Percentiles rank a stretch among this genome's conserved stretches.
phyloP scores from a whole-genome alignment of 345 rosid genomes.

The Eucalyptus camaldulensis region DNA sequence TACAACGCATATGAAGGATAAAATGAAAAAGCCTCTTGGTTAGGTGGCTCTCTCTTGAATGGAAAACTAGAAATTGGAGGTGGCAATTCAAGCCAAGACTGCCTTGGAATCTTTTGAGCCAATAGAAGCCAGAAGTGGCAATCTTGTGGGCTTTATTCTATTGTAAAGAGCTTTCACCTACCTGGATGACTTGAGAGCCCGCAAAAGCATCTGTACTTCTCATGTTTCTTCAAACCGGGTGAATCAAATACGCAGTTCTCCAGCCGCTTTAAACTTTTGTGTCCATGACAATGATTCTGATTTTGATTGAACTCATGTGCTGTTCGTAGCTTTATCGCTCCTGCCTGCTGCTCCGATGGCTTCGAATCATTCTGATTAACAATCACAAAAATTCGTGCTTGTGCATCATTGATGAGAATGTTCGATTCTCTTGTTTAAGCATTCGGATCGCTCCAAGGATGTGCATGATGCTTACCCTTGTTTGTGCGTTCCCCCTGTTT shows the following conservation, averaged over 20 bases:
- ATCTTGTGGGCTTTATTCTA: not conserved
- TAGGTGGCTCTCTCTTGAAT: not conserved
- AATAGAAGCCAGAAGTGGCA: not conserved
- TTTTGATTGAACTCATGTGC: not conserved
- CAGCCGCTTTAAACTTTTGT: not conserved
- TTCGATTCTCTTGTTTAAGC: not conserved
- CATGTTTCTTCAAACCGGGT: not conserved
- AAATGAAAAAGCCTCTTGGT: not conserved
- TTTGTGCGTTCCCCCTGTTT: not conserved
- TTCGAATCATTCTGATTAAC: not conserved
- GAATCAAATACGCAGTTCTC: not conserved
- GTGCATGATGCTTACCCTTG: not conserved
- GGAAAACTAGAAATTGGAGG: not conserved
- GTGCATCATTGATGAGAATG: not conserved
- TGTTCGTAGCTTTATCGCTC: not conserved
- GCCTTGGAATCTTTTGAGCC: not conserved
- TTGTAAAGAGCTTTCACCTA: not conserved
- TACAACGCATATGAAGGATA: not conserved
- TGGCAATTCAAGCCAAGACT: not conserved
- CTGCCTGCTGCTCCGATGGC: not conserved
- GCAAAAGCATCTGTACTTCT: not conserved
- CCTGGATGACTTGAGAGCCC: not conserved
- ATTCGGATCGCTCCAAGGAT: not conserved
- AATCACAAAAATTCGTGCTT: not conserved
- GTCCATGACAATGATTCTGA: not conserved